Conservation (phyloP, 192 early-diverging fungal genomes). For the Umbelopsis isabellina region DNA sequence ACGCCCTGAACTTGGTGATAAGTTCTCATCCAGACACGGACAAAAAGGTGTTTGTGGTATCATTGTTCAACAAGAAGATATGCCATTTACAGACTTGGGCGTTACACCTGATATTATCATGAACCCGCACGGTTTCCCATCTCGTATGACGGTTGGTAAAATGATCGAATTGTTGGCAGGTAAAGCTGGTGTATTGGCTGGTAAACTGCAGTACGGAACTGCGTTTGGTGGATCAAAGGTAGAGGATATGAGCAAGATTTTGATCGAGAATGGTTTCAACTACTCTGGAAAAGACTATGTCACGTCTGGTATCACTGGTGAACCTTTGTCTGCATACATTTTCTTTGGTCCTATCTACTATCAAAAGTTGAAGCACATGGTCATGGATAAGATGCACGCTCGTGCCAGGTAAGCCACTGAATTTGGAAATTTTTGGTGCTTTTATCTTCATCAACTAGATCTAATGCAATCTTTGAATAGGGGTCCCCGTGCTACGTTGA, state of each 20-base stretch:
- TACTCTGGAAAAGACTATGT: conserved; percentile 98
- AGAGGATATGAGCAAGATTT: conserved; percentile 93
- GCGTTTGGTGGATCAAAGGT: conserved; percentile 94
- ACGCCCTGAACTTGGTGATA: conserved; percentile 95
- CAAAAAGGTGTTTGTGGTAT: conserved; percentile 98
- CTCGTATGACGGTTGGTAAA: conserved; percentile 99
- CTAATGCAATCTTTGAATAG: conserved; percentile 38
- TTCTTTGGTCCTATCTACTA: conserved; percentile 98
- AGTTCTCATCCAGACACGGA: conserved; percentile 97
- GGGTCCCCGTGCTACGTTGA: conserved; percentile 89
- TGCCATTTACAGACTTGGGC: conserved; percentile 94
- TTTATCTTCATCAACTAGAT: not conserved
- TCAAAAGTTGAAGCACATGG: conserved; percentile 99
- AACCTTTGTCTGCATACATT: conserved; percentile 91
- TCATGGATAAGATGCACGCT: conserved; percentile 99
- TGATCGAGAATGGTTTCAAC: conserved; percentile 91
- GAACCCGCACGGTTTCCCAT: conserved; percentile 99
- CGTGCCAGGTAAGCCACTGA: conserved; percentile 61
- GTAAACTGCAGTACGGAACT: conserved; percentile 94
- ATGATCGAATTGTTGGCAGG: conserved; percentile 98
- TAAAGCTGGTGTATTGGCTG: conserved; percentile 92
- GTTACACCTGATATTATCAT: conserved; percentile 96
- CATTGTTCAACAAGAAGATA: conserved; percentile 96
- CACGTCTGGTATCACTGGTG: conserved; percentile 88
- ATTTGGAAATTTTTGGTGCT: not conserved